Evolutionary conservation across 805 yeast genomes (phyloP), one percentile per base, ranked within the genome.

Genomic region (Kodamaea restingae): DNA sequence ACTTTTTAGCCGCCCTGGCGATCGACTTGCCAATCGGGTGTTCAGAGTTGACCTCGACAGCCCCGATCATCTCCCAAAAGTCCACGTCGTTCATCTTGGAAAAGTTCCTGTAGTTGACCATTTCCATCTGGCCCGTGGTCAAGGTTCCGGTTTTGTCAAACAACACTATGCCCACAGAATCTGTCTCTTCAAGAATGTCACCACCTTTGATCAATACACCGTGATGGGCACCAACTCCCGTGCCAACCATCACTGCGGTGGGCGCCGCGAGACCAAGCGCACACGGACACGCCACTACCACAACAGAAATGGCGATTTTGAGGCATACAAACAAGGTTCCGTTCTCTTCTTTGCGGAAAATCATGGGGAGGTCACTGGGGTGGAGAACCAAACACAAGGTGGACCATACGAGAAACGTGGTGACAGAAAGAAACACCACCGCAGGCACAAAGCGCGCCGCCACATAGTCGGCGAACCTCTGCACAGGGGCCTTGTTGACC

Each of bases 211-310:
- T 84, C 39, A 93, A 67, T 4, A 93, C 84, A 14, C 98, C 98
- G 58, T 87, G 71, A 10, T 76, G 61, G 0, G 98, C 98, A 29
- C 96, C 98, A 15, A 88, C 83, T 29, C 98, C 98, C 2, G 98
- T 91, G 7, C 97, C 98, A 2, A 93, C 98, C 97, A 95, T 93
- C 8, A 93, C 87, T 0, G 98, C 98, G 1, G 98, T 95, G 1
- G 99, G 99, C 0, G 98, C 95, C 3, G 97, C 97, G 36, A 93
- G 70, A 2, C 98, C 99, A 17, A 93, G 65, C 0, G 98, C 98
- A 72, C 98, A 93, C 0, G 99, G 99, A 62, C 99, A 93, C 1
- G 98, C 98, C 36, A 93, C 97, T 8, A 93, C 96, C 47, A 95
- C 77, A 4, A 93, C 98, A 5, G 95, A 81, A 18, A 93, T 91